Base-by-base conservation (phyloP, 139 green algal genomes). In the Auxenochlorella pyrenoidosa region DNA sequence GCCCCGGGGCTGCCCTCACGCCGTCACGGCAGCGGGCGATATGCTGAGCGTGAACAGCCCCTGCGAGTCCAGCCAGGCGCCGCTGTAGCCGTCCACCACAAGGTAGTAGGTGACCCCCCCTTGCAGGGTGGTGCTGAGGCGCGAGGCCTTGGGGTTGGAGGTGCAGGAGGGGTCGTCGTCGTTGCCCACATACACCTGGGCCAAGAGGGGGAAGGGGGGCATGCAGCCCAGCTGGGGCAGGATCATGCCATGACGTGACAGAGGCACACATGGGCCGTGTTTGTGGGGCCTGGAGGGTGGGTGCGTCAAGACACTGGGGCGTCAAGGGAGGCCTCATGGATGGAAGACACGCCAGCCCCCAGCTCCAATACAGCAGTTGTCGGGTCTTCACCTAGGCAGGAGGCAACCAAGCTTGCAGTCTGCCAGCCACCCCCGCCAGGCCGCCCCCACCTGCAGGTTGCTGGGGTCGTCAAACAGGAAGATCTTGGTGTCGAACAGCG, bases 401-500 rank as follows among this genome's bases (percentile, higher is more conserved):
- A n/a, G n/a, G n/a, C n/a, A n/a, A n/a, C n/a, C n/a, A n/a, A n/a
- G n/a, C n/a, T n/a, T n/a, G n/a, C n/a, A n/a, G n/a, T n/a, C n/a
- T n/a, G n/a, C n/a, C n/a, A n/a, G n/a, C n/a, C n/a, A n/a, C n/a
- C n/a, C n/a, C n/a, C n/a, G n/a, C n/a, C n/a, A n/a, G n/a, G n/a
- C n/a, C 4, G 26, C 65, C 15, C 65, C 3, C n/a, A 59, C 83
- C 70, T 81, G 70, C 51, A 58, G 34, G 83, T 81, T 60, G 34
- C 30, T 13, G 36, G 83, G 83, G 83, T 87, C 83, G 34, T 81
- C 59, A 43, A 81, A 76, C 24, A 89, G 5, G 76, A 63, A 79
- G 0, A 93, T 76, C 38, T 89, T 90, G 2, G 92, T 95, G 89
- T 95, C 92, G 76, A 86, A 95, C 6, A 76, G 44, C 4, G 88